These are phyloP conservation scores for Aspergillus neoniger DNA, from an alignment of 2,329 filamentous ascomycete genomes.

Conservation along the genomic window DNA sequence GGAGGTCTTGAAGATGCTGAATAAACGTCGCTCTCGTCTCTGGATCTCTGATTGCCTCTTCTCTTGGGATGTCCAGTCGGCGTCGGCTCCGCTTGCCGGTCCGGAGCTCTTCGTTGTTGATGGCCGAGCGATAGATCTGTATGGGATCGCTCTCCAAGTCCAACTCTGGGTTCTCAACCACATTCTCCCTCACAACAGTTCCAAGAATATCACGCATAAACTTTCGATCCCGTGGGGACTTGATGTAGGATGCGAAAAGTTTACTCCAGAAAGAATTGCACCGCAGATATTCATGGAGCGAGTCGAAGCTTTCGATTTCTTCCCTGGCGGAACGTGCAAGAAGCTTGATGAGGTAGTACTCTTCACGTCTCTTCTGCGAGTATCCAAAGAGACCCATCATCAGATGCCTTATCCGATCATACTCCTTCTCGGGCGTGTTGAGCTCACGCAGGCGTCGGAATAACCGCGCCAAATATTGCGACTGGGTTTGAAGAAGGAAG, in stretches of 20 bases:
- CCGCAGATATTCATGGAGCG: conserved; percentile 80
- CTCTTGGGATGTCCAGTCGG: conserved; percentile 80
- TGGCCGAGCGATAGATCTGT: conserved; percentile 92
- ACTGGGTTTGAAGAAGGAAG: conserved; percentile 94
- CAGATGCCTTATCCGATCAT: conserved; percentile 85
- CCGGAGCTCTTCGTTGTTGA: conserved; percentile 95
- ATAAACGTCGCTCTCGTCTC: conserved; percentile 94
- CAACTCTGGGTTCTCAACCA: conserved; percentile 85
- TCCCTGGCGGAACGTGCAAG: conserved; percentile 80
- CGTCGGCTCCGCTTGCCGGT: conserved; percentile 82
- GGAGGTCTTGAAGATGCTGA: conserved; percentile 86
- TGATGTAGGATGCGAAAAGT: conserved; percentile 81
- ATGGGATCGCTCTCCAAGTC: conserved; percentile 96
- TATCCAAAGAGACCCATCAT: conserved; percentile 98
- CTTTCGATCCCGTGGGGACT: conserved; percentile 88
- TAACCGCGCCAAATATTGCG: conserved; percentile 86
- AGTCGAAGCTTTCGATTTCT: conserved; percentile 73
- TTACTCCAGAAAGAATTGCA: conserved; percentile 94
- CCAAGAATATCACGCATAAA: conserved; percentile 86
- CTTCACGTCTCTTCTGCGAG: conserved; percentile 92
- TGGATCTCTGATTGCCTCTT: conserved; percentile 91
- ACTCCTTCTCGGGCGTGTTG: conserved; percentile 85
- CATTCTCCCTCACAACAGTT: conserved; percentile 82
- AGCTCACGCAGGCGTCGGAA: conserved; percentile 83
- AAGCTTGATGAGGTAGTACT: conserved; percentile 93